phyloP scores from a whole-genome alignment of 129 eudicot species.

The Centrapalus pauciflorus region DNA sequence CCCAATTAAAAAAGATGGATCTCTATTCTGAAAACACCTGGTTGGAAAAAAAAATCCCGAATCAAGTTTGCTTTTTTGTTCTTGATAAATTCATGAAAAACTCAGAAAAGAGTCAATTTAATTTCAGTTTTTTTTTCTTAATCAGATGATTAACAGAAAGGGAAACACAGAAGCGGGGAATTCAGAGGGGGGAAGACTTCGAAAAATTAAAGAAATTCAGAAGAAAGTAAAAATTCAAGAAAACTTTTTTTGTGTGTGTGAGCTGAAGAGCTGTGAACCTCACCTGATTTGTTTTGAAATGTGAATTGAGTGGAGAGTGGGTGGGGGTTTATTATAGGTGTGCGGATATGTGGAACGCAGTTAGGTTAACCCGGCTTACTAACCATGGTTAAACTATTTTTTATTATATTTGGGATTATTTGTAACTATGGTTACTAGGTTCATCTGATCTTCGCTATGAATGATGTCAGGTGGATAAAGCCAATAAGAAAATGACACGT shows the following conservation, averaged over 20 bases:
- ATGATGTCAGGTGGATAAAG: neutral
- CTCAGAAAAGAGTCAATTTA: constrained; percentile 3
- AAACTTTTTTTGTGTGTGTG: neutral
- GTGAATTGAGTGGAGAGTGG: constrained; percentile 11
- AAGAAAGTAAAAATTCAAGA: neutral
- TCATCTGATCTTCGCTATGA: neutral
- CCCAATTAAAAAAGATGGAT: constrained; percentile 22
- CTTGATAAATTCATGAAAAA: constrained; percentile 17
- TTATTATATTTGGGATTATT: neutral
- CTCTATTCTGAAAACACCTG: constrained; percentile 63
- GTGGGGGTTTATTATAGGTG: neutral
- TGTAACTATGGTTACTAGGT: neutral
- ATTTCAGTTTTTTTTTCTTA: neutral
- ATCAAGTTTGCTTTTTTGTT: constrained; percentile 25
- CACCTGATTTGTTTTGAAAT: constrained; percentile 5
- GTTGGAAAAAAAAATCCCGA: constrained; percentile 13
- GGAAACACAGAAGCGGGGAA: constrained; percentile 74
- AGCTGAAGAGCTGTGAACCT: neutral
- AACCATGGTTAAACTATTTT: constrained; percentile 2
- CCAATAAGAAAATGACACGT: neutral
- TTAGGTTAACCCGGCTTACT: neutral
- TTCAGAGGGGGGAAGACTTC: constrained; percentile 37
- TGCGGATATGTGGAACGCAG: neutral
- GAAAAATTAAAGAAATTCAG: neutral
- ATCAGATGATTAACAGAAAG: constrained; percentile 74